phyloP scores from a whole-genome alignment of 768 basidiomycete genomes.

The Pisolithus orientalis region DNA sequence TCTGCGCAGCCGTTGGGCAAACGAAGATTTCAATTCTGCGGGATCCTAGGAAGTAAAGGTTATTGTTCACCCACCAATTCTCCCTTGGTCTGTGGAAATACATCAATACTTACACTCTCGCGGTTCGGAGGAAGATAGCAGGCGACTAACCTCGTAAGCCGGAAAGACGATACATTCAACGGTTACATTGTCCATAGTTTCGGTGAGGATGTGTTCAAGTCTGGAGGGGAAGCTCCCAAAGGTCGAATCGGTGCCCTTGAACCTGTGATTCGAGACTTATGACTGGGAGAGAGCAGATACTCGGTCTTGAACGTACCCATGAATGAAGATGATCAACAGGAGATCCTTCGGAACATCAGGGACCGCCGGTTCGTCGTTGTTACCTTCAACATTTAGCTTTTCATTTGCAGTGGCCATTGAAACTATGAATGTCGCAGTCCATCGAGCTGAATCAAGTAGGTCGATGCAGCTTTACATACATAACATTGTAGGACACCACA shows the following conservation, averaged over 20 bases:
- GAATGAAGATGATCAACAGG: slow-evolving; percentile 70
- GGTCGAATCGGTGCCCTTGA: slow-evolving; percentile 61
- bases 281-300: neutral
- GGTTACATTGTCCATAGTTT: slow-evolving; percentile 47
- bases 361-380: neutral
- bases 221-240: slow-evolving; percentile 76
- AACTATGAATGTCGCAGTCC: no score
- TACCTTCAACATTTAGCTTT: neutral
- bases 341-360: slow-evolving; percentile 31
- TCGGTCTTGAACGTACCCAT: slow-evolving; percentile 48
- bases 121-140: slow-evolving; percentile 1
- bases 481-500: neutral
- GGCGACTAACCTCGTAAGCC: slow-evolving; percentile 64
- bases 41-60: neutral
- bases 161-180: slow-evolving; percentile 84
- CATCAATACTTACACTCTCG: slow-evolving; percentile 11
- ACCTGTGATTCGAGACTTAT: slow-evolving; percentile 25
- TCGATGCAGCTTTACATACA: neutral
- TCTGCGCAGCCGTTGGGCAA: slow-evolving; percentile 34
- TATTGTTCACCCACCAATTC: slow-evolving; percentile 56
- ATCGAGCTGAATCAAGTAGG: neutral
- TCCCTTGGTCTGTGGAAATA: slow-evolving; percentile 66
- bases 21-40: neutral
- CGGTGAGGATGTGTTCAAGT: slow-evolving; percentile 67
- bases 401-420: neutral